phyloP scores from a whole-genome alignment of 495 filamentous ascomycete genomes.

The Pyrenula aspistea region DNA sequence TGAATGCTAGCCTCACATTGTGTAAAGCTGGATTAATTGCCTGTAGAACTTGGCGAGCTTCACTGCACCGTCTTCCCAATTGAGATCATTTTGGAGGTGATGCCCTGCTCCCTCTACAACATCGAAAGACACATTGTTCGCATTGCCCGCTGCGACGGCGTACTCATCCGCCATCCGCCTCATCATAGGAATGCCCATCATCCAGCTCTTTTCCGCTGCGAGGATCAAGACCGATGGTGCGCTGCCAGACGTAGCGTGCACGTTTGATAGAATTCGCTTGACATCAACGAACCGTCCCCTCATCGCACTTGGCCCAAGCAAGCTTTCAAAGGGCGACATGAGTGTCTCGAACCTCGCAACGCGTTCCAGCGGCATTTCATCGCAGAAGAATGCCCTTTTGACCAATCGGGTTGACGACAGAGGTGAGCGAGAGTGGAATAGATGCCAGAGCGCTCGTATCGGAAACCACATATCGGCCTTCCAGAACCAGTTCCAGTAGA shows the following conservation, averaged over 20 bases:
- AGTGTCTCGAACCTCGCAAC: constrained; percentile 21
- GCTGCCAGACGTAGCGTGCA: constrained; percentile 13
- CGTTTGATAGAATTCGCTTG: constrained; percentile 18
- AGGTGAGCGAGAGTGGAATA: constrained; percentile 32
- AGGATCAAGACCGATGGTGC: constrained; percentile 20
- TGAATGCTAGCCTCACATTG: too few species aligned
- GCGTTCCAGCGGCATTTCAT: constrained; percentile 11
- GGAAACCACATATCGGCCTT: constrained; percentile 28
- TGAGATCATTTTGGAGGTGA: constrained; percentile 33
- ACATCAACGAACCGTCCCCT: constrained; percentile 22
- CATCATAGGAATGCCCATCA: constrained; percentile 17
- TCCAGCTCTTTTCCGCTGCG: constrained; percentile 21
- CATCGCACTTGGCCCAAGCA: constrained; percentile 32
- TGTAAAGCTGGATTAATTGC: too few species aligned
- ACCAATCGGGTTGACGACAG: constrained; percentile 29
- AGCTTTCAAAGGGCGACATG: constrained; percentile 28
- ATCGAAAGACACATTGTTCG: constrained; percentile 18
- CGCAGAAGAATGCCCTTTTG: constrained; percentile 28
- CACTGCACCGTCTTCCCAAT: constrained; percentile 22
- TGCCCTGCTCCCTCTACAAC: constrained; percentile 25
- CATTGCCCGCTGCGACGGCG: constrained; percentile 7
- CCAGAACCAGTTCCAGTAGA: constrained; percentile 34
- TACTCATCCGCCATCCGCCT: constrained; percentile 13
- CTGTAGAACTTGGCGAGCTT: constrained; percentile 24
- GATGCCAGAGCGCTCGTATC: constrained; percentile 10